phyloP scores from a whole-genome alignment of 176 grass and related monocot genomes.

The Zoysia pacifica region DNA sequence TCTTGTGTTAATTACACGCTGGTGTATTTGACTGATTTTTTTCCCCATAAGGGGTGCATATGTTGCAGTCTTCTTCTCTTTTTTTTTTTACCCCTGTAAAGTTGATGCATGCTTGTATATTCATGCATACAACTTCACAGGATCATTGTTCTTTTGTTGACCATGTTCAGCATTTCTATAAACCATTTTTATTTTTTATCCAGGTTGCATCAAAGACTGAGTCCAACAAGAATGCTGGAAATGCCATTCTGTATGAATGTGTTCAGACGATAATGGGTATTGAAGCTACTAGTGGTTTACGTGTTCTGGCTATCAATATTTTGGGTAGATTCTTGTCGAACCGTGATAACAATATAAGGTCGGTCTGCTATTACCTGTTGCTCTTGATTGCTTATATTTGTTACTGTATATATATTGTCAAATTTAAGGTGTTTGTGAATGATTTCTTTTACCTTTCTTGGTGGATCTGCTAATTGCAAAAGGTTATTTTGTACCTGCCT shows the following conservation, averaged over 20 bases:
- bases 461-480: conserved; percentile 13
- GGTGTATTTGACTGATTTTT: neutral
- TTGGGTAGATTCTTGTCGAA: conserved; percentile 97
- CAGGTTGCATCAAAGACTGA: conserved; percentile 95
- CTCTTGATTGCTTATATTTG: neutral
- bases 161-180: too few species aligned
- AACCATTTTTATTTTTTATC: conserved; percentile 26
- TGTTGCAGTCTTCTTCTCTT: conserved; percentile 20
- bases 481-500: neutral
- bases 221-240: conserved; percentile 93
- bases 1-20: conserved; percentile 3
- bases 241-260: conserved; percentile 97
- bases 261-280: conserved; percentile 98
- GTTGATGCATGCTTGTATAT: too few species aligned
- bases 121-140: too few species aligned
- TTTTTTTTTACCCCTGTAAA: neutral
- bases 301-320: conserved; percentile 97
- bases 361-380: conserved; percentile 15
- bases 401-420: neutral
- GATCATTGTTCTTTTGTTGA: too few species aligned
- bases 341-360: conserved; percentile 99
- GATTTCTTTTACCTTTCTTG: conserved; percentile 6
- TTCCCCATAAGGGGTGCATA: neutral
- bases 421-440: conserved; percentile 1
- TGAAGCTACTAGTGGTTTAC: conserved; percentile 86